These are phyloP conservation scores for Malus hybrid DNA, from an alignment of 331 rosid species.

Conservation along the genomic window DNA sequence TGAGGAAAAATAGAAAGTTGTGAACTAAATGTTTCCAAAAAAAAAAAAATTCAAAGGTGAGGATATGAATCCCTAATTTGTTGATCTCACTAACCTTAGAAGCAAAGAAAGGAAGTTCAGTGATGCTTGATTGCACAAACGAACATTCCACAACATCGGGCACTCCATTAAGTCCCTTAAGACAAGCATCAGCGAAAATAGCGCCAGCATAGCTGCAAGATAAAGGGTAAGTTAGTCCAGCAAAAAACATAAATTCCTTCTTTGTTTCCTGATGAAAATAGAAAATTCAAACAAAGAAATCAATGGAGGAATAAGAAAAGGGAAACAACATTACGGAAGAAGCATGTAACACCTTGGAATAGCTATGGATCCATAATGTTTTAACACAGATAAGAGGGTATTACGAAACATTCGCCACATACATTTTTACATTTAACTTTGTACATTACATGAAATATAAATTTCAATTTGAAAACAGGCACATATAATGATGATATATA, in stretches of 20 bases:
- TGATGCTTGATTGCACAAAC: slow-evolving; percentile 71
- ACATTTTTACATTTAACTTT: background rate
- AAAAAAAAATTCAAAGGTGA: background rate
- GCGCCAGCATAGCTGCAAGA: slow-evolving; percentile 93
- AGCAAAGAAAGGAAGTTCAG: slow-evolving; percentile 97
- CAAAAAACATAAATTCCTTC: background rate
- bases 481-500: background rate
- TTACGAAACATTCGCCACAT: background rate
- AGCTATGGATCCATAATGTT: background rate
- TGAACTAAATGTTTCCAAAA: background rate
- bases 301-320: background rate
- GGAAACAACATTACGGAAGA: background rate
- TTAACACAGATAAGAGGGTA: background rate
- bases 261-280: background rate
- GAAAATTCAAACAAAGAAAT: background rate
- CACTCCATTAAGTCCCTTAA: slow-evolving; percentile 94
- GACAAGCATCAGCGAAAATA: slow-evolving; percentile 91
- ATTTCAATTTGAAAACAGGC: background rate
- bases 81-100: slow-evolving; percentile 57
- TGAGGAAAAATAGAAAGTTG: background rate
- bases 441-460: background rate
- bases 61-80: background rate
- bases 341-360: background rate
- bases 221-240: background rate
- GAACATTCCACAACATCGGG: slow-evolving; percentile 97